A percentile compares a stretch with the other conserved stretches of the same genome.
phyloP scores from a whole-genome alignment of 768 basidiomycete species.

The Chiua virens region DNA sequence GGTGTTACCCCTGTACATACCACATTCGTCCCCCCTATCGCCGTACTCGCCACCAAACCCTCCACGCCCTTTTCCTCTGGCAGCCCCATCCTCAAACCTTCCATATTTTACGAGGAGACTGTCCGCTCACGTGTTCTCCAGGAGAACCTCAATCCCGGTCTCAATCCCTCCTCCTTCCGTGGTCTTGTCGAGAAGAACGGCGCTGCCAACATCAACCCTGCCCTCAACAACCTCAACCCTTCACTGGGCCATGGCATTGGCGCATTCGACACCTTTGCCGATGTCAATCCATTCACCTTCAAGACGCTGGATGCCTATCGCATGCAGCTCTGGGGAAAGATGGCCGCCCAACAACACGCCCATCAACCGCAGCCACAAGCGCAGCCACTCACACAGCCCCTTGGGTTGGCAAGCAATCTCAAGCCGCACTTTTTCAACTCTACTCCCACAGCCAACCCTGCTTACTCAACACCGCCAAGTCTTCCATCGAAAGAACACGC shows the following conservation, averaged over 20 bases:
- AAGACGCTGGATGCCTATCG: conserved; percentile 84
- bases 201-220: conserved; percentile 28
- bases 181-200: conserved; percentile 32
- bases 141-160: conserved; percentile 28
- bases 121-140: conserved; percentile 21
- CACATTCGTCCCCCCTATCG: conserved; percentile 73
- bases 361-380: conserved; percentile 39
- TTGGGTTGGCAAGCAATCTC: conserved; percentile 43
- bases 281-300: conserved; percentile 82
- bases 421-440: conserved; percentile 36
- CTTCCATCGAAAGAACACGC: conserved; percentile 34
- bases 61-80: conserved; percentile 17
- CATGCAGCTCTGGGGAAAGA: conserved; percentile 91
- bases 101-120: conserved; percentile 33
- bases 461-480: conserved; percentile 40
- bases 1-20: conserved; percentile 86
- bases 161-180: conserved; percentile 17
- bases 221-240: conserved; percentile 30
- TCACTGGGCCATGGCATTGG: conserved; percentile 29
- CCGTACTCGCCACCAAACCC: conserved; percentile 31
- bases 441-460: conserved; percentile 9
- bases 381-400: conserved; percentile 20
- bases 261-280: conserved; percentile 77
- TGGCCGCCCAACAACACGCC: conserved; percentile 69
- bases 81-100: conserved; percentile 31